These are phyloP conservation scores for Sanguinoderma infundibulare DNA, from an alignment of 1,284 basidiomycete species.

Conservation along the genomic window DNA sequence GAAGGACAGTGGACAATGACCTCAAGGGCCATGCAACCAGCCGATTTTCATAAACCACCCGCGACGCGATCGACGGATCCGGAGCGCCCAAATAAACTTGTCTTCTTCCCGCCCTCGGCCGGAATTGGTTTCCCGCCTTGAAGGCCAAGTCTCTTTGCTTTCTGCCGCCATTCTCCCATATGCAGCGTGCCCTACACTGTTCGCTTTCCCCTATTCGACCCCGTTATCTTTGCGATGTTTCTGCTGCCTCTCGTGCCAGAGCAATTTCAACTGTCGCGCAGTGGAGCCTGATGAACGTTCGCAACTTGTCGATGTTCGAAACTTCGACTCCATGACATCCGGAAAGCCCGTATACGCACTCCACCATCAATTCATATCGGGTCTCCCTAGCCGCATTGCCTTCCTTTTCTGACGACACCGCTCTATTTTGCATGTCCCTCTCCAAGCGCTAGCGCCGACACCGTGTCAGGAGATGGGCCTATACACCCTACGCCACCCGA, in stretches of 20 bases:
- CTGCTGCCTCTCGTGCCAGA: too few species aligned
- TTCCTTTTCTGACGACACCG: neutral
- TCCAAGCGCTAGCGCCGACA: neutral
- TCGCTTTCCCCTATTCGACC: neutral
- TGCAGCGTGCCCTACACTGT: neutral
- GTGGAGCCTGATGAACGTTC: slow-evolving; percentile 12
- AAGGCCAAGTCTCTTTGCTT: neutral
- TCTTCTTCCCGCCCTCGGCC: neutral
- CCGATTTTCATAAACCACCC: neutral
- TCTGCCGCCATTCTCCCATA: neutral
- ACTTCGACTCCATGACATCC: neutral
- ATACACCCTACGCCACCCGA: neutral
- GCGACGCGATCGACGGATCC: neutral
- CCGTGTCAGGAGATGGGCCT: neutral
- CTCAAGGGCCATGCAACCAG: neutral
- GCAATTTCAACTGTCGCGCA: neutral
- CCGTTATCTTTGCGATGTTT: neutral
- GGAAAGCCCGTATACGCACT: neutral
- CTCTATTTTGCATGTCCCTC: neutral
- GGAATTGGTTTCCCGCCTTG: neutral
- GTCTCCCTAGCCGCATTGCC: slow-evolving; percentile 1
- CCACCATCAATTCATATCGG: slow-evolving; percentile 1
- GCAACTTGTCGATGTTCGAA: too few species aligned
- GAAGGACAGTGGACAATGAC: neutral
- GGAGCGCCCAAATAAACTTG: neutral